These are phyloP conservation scores for Leccinum subgranulosum DNA, from an alignment of 768 basidiomycete genomes.

Conservation along the genomic window DNA sequence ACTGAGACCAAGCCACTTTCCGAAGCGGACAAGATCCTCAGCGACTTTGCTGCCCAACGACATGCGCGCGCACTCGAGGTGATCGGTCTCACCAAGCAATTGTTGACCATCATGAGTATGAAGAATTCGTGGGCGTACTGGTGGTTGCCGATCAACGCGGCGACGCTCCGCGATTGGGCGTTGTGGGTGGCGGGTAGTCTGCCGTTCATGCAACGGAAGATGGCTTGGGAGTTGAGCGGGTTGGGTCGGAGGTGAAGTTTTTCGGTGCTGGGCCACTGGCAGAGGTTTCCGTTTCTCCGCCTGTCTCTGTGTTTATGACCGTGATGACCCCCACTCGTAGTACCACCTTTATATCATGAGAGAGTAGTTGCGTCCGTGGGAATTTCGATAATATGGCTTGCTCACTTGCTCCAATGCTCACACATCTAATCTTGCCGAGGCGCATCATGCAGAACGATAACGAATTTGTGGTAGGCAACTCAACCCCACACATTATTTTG, in stretches of 20 bases:
- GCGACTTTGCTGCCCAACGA: neutral
- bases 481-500: neutral
- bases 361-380: neutral
- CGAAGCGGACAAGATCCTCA: neutral
- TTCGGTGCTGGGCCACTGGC: neutral
- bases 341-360: no score
- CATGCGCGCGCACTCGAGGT: neutral
- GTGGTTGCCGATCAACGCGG: conserved; percentile 30
- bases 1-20: neutral
- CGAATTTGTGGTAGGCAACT: conserved; percentile 25
- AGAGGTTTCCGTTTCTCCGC: neutral
- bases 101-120: conserved; percentile 26
- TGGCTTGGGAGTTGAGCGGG: conserved; percentile 28
- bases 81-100: neutral
- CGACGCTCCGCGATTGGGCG: neutral
- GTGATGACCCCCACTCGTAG: neutral
- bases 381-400: neutral
- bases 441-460: conserved; percentile 10
- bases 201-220: conserved; percentile 11
- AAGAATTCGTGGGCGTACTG: conserved; percentile 12
- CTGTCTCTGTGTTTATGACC: neutral
- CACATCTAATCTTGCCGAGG: neutral
- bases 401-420: no score
- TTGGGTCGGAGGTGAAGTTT: conserved; percentile 19
- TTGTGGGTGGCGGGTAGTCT: conserved; percentile 12